Conservation (phyloP, 371 early-diverging fungal genomes). For the Rhizopus microsporus region DNA sequence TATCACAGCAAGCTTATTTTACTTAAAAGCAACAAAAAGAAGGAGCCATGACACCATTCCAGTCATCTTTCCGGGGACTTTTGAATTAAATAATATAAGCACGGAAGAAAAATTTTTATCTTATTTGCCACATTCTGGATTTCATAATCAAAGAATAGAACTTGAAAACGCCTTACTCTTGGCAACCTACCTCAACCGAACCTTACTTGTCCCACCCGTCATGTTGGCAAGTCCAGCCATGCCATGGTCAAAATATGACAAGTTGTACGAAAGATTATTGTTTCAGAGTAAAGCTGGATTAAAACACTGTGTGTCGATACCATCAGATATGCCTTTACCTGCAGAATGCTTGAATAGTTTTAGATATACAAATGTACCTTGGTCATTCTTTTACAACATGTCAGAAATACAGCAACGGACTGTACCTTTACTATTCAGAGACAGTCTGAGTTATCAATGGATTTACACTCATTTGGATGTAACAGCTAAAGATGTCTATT, state of each 20-base stretch:
- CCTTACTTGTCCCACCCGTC: slow-evolving; percentile 57
- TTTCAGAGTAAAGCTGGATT: slow-evolving; percentile 61
- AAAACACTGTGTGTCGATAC: slow-evolving; percentile 50
- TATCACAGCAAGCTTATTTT: not conserved
- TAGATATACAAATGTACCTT: slow-evolving; percentile 58
- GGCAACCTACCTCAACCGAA: slow-evolving; percentile 58
- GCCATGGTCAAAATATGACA: slow-evolving; percentile 55
- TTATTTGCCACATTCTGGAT: slow-evolving; percentile 67
- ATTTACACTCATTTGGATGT: slow-evolving; percentile 21
- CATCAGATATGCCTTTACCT: slow-evolving; percentile 43
- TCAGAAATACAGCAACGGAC: slow-evolving; percentile 26
- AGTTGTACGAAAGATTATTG: slow-evolving; percentile 55
- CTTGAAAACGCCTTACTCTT: slow-evolving; percentile 62
- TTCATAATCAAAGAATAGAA: slow-evolving; percentile 63
- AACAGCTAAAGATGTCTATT: slow-evolving; percentile 37
- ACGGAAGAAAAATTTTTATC: slow-evolving; percentile 47
- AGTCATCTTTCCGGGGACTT: slow-evolving; percentile 21
- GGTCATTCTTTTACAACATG: slow-evolving; percentile 62
- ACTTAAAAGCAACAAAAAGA: not conserved
- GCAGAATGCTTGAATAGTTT: slow-evolving; percentile 60
- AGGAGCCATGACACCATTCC: slow-evolving; percentile 5
- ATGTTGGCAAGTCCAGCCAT: slow-evolving; percentile 61
- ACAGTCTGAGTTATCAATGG: slow-evolving; percentile 48
- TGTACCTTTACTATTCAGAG: slow-evolving; percentile 37
- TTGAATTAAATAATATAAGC: slow-evolving; percentile 12